A percentile compares a stretch with the other conserved stretches of the same genome.
These are phyloP conservation scores for Terfezia claveryi DNA, from an alignment of 495 filamentous ascomycete genomes.

Conservation along the genomic window DNA sequence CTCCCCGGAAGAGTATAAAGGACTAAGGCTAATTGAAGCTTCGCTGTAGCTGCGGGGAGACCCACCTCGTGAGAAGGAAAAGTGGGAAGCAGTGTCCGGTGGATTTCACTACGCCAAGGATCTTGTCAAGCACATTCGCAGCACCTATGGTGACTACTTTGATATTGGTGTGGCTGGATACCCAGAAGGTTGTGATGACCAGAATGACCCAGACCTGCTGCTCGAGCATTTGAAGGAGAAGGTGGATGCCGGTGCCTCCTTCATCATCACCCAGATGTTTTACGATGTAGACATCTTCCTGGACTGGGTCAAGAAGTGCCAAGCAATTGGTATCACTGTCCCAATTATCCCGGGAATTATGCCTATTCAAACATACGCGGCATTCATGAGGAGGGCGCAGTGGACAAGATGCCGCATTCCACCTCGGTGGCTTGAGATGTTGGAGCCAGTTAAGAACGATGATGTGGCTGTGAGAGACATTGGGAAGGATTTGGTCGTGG, in stretches of 20 bases:
- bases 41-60: conserved; percentile 48
- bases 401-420: conserved; percentile 76
- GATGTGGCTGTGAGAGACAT: conserved; percentile 80
- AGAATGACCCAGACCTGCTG: conserved; percentile 58
- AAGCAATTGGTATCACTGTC: conserved; percentile 61
- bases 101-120: conserved; percentile 87
- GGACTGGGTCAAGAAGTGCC: conserved; percentile 65
- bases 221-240: conserved; percentile 95
- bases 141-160: conserved; percentile 83
- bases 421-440: conserved; percentile 48
- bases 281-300: conserved; percentile 94
- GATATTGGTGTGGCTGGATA: conserved; percentile 97
- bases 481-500: conserved; percentile 71
- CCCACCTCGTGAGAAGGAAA: conserved; percentile 81
- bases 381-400: conserved; percentile 69
- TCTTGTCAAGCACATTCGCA: conserved; percentile 76
- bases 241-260: conserved; percentile 79
- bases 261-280: conserved; percentile 98
- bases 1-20: no score
- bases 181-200: conserved; percentile 87
- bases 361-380: conserved; percentile 89
- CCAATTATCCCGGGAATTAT: conserved; percentile 97
- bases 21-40: no score
- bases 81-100: conserved; percentile 67
- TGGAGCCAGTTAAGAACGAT: conserved; percentile 92